Base-by-base conservation (phyloP, 2,329 filamentous ascomycete genomes). In the Trichoderma sp. region DNA sequence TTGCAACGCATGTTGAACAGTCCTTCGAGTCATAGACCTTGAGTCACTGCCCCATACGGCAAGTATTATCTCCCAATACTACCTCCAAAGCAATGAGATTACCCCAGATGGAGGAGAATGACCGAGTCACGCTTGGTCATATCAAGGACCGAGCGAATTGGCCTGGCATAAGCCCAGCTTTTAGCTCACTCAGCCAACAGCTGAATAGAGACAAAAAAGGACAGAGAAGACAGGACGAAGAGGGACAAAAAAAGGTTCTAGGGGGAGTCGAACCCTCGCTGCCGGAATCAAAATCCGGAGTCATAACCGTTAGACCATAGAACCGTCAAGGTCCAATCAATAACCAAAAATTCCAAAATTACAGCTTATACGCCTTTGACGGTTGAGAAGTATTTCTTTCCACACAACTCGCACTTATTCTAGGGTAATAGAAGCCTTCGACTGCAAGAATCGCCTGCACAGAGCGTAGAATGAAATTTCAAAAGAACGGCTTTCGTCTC, bases 211-310 rank as follows among this genome's bases (percentile, higher is more conserved):
- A 21, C 21, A 19, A 39, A 21, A 34, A 19, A 14, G 2, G 9
- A 34, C 7, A 10, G 28, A 28, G 9, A 39, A 14, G 14, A 17
- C 43, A 39, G 7, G 14, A 17, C 43, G 14, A 45, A 51, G 19
- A 43, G 30, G 19, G 15, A 19, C 9, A 26, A 66, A 52, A 52
- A 56, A 28, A 66, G 64, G 64, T 63, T 58, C 59, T 58, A 44
- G 59, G 24, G 59, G 66, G 66, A 66, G 56, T 68, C 66, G 66
- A 68, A 68, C 66, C 66, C 64, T 66, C 64, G 64, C 66, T 68
- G 66, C 59, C 65, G 64, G 66, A 68, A 68, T 68, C 66, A 68
- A 59, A 68, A 68, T 68, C 66, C 64, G 65, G 54, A 68, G 66
- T 68, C 66, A 66, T 68, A 60, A 66, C 66, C 66, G 56, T 68